Conservation (phyloP, 345 rosid species). For the Angophora floribunda region DNA sequence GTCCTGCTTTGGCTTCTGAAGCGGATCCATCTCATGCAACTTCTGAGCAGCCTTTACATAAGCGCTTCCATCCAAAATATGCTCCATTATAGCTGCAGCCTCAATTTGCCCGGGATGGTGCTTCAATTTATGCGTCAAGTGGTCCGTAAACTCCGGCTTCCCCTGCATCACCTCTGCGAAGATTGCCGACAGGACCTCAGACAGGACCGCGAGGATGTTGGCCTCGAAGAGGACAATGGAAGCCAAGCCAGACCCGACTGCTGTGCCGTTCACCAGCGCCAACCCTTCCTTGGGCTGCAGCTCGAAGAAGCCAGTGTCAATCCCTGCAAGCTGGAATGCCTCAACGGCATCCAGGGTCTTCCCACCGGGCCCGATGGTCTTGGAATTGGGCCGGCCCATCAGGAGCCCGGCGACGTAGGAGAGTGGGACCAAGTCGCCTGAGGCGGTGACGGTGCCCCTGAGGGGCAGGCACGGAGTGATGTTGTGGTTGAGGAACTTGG, state of each 20-base stretch:
- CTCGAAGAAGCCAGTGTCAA: conserved; percentile 2
- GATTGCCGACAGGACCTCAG: conserved; percentile 11
- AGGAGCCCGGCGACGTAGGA: conserved; percentile 8
- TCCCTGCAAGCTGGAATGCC: conserved; percentile 10
- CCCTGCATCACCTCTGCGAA: conserved; percentile 22
- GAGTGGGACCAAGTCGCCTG: conserved; percentile 16
- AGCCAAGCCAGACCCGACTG: conserved; percentile 14
- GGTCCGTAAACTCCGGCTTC: conserved; percentile 18
- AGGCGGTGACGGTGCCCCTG: conserved; percentile 16
- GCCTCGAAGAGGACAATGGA: conserved; percentile 10
- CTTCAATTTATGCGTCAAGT: conserved; percentile 19
- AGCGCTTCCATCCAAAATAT: conserved; percentile 14
- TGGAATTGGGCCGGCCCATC: conserved; percentile 16
- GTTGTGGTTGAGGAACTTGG: conserved; percentile 14
- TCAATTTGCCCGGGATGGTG: conserved; percentile 29
- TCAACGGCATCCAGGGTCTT: neutral
- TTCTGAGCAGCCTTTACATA: conserved; percentile 11
- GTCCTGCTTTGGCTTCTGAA: conserved; percentile 20
- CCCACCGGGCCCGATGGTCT: conserved; percentile 8
- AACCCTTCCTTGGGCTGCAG: conserved; percentile 5
- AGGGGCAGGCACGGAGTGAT: conserved; percentile 21
- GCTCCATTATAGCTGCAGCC: conserved; percentile 23
- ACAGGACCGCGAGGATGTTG: conserved; percentile 6
- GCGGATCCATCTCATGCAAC: conserved; percentile 12
- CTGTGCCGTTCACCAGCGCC: conserved; percentile 15